phyloP scores from a whole-genome alignment of 257 asterid species.

The Gentiana dahurica region DNA sequence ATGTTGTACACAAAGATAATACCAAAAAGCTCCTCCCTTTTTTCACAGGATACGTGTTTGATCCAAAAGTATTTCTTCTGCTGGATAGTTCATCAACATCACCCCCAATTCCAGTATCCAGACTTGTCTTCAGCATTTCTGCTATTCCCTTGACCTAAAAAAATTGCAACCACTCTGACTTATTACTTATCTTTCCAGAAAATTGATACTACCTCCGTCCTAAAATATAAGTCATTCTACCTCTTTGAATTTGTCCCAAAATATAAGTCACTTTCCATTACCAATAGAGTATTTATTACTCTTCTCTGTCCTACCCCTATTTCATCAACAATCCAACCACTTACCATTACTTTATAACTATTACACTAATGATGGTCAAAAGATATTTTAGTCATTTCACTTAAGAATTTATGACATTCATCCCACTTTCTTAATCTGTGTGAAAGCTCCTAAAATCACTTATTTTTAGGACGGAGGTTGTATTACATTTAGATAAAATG shows the following conservation, averaged over 20 bases:
- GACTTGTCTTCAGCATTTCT: conserved; percentile 49
- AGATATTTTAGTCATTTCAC: too few species aligned
- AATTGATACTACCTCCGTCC: background rate
- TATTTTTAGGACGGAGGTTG: background rate
- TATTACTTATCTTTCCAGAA: background rate
- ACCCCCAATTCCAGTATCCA: conserved; percentile 54
- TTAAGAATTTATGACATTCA: too few species aligned
- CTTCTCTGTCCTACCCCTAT: too few species aligned
- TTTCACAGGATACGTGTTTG: conserved; percentile 85
- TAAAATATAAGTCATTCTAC: too few species aligned
- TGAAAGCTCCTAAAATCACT: too few species aligned
- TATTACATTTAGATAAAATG: background rate
- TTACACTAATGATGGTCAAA: too few species aligned
- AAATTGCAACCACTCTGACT: conserved; percentile 7
- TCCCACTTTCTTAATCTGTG: too few species aligned
- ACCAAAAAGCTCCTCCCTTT: conserved; percentile 83
- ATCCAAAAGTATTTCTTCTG: conserved; percentile 57
- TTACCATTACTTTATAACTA: too few species aligned
- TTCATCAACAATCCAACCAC: too few species aligned
- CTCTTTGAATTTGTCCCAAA: too few species aligned
- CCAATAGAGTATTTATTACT: too few species aligned
- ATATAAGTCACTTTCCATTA: too few species aligned
- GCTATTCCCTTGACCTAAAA: conserved; percentile 67
- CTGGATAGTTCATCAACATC: conserved; percentile 39
- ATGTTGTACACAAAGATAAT: conserved; percentile 9